Base-by-base conservation (phyloP, 2,329 filamentous ascomycete species). In the Amauroascus niger region DNA sequence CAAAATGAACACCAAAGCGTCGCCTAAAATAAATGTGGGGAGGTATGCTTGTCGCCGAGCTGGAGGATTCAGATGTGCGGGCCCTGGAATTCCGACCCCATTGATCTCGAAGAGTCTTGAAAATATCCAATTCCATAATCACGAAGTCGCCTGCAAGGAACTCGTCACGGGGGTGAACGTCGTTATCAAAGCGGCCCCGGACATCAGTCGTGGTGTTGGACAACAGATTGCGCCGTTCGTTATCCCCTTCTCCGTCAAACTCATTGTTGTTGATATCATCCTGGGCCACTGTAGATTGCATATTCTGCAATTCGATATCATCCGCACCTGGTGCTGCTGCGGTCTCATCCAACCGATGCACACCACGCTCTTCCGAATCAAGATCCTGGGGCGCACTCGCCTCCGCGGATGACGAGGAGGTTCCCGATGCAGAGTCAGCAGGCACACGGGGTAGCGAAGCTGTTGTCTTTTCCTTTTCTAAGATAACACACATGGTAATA, bases 321-420 rank as follows among this genome's bases (percentile, higher is more conserved):
- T 71, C 57, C 64, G 65, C 53, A 60, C 68, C 53, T 13, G 50
- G 37, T 39, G 16, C 13, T 26, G 30, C 20, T 8, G n/a, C n/a
- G n/a, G 30, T 26, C 7, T 35, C 48, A 7, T 35, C 24, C 20
- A 20, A 22, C 26, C 50, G 37, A 46, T 30, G 53, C 24, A 80
- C 64, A 1, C 80, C 80, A 28, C 78, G 73, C 64, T 83, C 81
- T 67, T 83, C 81, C 5, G 75, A 70, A 58, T 83, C 80, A 54
- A 78, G 70, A 60, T 81, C 78, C 61, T 82, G 80, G 14, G 54
- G 52, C 18, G 58, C 52, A 26, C 52, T 48, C n/a, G 56, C 55
- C 24, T 57, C 59, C 32, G 62, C 57, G 6, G 62, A 57, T 33
- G 68, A 59, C 16, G 63, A 61, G 30, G 58, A 51, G n/a, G 14